These are phyloP conservation scores for Hyaloscypha bicolor DNA, from an alignment of 495 filamentous ascomycete species.

Conservation along the genomic window DNA sequence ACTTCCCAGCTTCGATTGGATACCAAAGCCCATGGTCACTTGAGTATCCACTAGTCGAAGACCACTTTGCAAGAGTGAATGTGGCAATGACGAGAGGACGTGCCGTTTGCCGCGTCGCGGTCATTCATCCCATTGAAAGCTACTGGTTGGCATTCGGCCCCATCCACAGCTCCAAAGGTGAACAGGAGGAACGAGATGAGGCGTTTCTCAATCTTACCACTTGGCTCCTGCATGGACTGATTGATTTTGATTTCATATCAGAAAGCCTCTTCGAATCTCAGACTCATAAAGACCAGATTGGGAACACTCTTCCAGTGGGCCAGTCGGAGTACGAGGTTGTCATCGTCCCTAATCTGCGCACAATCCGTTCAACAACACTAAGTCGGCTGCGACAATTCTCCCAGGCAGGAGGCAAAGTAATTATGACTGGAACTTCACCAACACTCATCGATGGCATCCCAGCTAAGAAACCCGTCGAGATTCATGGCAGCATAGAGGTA, in stretches of 20 bases:
- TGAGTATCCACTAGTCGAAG: conserved; percentile 32
- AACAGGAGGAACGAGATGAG: conserved; percentile 26
- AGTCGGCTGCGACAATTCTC: conserved; percentile 22
- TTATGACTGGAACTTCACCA: conserved; percentile 26
- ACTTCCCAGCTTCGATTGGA: conserved; percentile 34
- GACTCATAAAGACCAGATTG: conserved; percentile 3
- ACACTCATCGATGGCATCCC: conserved; percentile 13
- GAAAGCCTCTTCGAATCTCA: conserved; percentile 31
- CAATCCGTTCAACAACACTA: conserved; percentile 30
- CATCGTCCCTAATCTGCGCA: conserved; percentile 33
- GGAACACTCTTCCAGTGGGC: conserved; percentile 27
- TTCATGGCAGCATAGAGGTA: conserved; percentile 25
- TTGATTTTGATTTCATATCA: conserved; percentile 36
- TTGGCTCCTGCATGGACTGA: conserved; percentile 32
- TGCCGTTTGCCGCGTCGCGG: conserved; percentile 28
- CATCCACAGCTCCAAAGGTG: conserved; percentile 16
- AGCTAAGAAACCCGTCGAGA: background rate
- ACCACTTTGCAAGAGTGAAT: conserved; percentile 32
- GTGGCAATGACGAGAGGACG: conserved; percentile 31
- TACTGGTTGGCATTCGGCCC: conserved; percentile 35
- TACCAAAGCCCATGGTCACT: conserved; percentile 36
- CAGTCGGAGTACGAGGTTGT: conserved; percentile 31
- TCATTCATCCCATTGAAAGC: conserved; percentile 36
- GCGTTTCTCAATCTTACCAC: conserved; percentile 29
- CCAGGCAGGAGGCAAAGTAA: conserved; percentile 24